Base-by-base conservation (phyloP, 805 yeast species). In the Kluyveromyces aestuarii region DNA sequence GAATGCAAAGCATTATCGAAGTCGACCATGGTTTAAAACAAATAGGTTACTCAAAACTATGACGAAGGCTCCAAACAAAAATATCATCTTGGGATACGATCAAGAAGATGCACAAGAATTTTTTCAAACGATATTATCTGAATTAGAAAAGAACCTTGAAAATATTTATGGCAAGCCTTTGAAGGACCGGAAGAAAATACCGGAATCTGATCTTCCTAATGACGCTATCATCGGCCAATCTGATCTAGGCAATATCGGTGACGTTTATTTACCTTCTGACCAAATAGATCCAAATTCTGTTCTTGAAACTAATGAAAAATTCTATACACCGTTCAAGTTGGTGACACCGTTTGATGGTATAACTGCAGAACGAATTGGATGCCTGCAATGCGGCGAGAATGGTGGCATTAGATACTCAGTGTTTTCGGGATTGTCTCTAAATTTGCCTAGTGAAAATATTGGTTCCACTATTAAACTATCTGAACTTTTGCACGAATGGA, bases 31-130 rank as follows among this genome's bases (percentile, higher is more conserved):
- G 51, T 84, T 80, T 55, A 80, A 76, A 55, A 82, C 93, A 0
- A 76, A 72, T 48, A 72, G 73, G 14, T 65, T 86, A 41, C 63
- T 85, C 46, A 81, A 77, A 58, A 76, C 78, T 6, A 83, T 86
- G 87, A 76, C 84, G 5, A 83, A 84, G 59, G 85, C 87, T 0
- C 90, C 93, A 13, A 82, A 81, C 55, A 84, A 81, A 59, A 83
- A 82, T 61, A 76, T 88, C 51, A 80, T 89, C 56, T 67, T 80
- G 48, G 93, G 96, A 1, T 87, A 87, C 61, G 88, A 87, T 60
- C 98, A 90, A 68, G 96, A 90, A 64, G 98, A 90, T 69, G 97
- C 97, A 0, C 96, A 90, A 66, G 98, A 90, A 64, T 90, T 90
- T 60, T 90, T 90, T 70, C 97, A 90, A 63, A 74, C 82, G 46